A percentile compares a stretch with the other conserved stretches of the same genome.
Evolutionary conservation across 2,329 filamentous ascomycete genomes (phyloP).

Genomic region (Talaromyces sp.): DNA sequence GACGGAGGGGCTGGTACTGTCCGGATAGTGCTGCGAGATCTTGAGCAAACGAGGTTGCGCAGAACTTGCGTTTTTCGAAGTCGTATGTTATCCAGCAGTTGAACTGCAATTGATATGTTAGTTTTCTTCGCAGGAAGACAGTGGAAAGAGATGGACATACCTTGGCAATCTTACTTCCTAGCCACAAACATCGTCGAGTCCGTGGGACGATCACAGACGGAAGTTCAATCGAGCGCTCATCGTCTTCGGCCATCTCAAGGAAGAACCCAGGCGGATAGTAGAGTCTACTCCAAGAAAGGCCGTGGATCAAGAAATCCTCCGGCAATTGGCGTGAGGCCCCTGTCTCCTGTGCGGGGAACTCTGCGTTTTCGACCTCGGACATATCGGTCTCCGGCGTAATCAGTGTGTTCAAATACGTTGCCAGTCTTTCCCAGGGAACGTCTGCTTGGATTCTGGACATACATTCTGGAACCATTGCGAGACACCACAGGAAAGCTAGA

Average conservation of each 20-base stretch:
- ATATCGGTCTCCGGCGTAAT: constrained; percentile 37
- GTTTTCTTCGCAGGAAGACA: too few relatives aligned
- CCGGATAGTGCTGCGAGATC: constrained; percentile 23
- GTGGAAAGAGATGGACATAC: constrained; percentile 30
- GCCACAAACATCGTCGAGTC: constrained; percentile 51
- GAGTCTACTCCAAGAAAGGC: constrained; percentile 50
- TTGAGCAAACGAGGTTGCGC: constrained; percentile 30
- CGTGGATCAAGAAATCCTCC: constrained; percentile 58
- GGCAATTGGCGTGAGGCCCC: constrained; percentile 48
- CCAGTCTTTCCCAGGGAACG: constrained; percentile 52
- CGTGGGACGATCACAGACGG: constrained; percentile 48
- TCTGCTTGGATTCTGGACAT: constrained; percentile 40
- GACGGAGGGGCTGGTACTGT: constrained; percentile 3
- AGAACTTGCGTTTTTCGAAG: constrained; percentile 28
- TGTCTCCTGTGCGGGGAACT: constrained; percentile 44
- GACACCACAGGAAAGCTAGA: constrained; percentile 50
- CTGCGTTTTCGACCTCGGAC: constrained; percentile 32
- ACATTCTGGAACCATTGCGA: constrained; percentile 36
- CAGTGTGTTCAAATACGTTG: constrained; percentile 53
- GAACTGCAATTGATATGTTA: constrained; percentile 25
- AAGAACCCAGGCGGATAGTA: constrained; percentile 54
- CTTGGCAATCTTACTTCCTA: constrained; percentile 43
- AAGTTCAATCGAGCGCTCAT: constrained; percentile 52
- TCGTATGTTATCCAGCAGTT: constrained; percentile 42
- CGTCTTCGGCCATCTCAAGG: constrained; percentile 49